Percentiles rank a stretch among this genome's conserved stretches.
Conservation (phyloP, 768 basidiomycete species). For the Steccherinum ochraceum region DNA sequence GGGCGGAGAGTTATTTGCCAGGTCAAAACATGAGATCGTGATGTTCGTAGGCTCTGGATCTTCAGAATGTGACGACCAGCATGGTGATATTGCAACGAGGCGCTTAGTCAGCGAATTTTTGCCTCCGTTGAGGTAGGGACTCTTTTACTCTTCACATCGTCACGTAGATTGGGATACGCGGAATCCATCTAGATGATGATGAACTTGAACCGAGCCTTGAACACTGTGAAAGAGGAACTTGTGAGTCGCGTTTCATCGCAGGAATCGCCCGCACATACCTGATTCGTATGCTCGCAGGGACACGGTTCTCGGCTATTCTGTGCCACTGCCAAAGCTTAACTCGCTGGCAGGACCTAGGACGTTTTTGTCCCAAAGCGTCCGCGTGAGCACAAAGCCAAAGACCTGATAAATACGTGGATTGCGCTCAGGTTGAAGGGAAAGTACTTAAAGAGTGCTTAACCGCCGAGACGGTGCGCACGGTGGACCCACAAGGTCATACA, state of each 20-base stretch:
- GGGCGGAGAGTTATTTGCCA: too few relatives aligned
- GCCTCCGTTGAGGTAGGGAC: neutral
- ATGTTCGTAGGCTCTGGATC: neutral
- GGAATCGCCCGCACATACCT: neutral
- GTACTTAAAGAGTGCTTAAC: neutral
- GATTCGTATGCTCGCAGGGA: neutral
- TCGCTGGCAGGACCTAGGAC: too few relatives aligned
- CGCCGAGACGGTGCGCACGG: neutral
- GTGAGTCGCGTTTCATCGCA: neutral
- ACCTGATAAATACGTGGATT: too few relatives aligned
- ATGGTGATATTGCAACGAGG: neutral
- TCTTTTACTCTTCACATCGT: neutral
- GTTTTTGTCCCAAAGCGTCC: too few relatives aligned
- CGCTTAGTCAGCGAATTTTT: neutral
- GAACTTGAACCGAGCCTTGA: too few relatives aligned
- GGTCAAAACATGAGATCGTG: too few relatives aligned
- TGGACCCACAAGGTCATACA: conserved; percentile 16
- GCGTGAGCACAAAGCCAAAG: too few relatives aligned
- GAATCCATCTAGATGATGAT: neutral
- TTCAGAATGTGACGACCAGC: neutral
- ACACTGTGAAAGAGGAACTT: too few relatives aligned
- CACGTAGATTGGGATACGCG: neutral
- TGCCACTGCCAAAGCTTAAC: neutral
- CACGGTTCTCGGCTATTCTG: neutral
- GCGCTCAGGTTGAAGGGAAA: neutral